A percentile compares a stretch with the other conserved stretches of the same genome.
These are phyloP conservation scores for Hordeum pubiflorum DNA, from an alignment of 202 grass and related monocot species.

Conservation along the genomic window DNA sequence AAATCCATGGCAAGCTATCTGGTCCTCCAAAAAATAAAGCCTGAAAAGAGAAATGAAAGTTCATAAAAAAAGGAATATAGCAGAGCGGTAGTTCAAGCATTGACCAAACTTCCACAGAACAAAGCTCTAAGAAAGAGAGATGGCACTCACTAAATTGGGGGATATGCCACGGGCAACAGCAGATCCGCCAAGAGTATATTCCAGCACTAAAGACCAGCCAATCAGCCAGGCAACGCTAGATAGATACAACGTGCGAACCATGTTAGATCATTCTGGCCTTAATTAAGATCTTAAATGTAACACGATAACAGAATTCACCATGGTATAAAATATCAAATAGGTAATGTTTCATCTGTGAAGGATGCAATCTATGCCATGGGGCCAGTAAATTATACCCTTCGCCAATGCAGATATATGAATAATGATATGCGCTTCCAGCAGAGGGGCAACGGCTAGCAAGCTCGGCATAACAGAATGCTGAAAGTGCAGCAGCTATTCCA, in stretches of 20 bases:
- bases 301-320: background rate
- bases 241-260: background rate
- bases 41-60: slow-evolving; percentile 32
- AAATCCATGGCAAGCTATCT: slow-evolving; percentile 75
- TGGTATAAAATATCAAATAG: background rate
- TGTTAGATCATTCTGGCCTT: slow-evolving; percentile 23
- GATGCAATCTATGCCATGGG: background rate
- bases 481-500: slow-evolving; percentile 70
- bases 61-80: slow-evolving; percentile 9
- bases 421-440: slow-evolving; percentile 79
- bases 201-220: slow-evolving; percentile 91
- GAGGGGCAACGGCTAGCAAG: slow-evolving; percentile 78
- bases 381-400: slow-evolving; percentile 56
- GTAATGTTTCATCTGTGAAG: background rate
- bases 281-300: background rate
- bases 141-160: slow-evolving; percentile 73
- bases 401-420: slow-evolving; percentile 77
- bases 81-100: background rate
- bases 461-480: slow-evolving; percentile 82
- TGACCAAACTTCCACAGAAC: slow-evolving; percentile 14
- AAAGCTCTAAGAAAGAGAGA: slow-evolving; percentile 9
- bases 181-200: slow-evolving; percentile 96
- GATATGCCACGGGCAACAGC: slow-evolving; percentile 97
- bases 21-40: slow-evolving; percentile 90
- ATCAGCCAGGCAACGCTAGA: slow-evolving; percentile 92